Conservation (phyloP, 1,284 basidiomycete genomes). For the Tilletia caries region DNA sequence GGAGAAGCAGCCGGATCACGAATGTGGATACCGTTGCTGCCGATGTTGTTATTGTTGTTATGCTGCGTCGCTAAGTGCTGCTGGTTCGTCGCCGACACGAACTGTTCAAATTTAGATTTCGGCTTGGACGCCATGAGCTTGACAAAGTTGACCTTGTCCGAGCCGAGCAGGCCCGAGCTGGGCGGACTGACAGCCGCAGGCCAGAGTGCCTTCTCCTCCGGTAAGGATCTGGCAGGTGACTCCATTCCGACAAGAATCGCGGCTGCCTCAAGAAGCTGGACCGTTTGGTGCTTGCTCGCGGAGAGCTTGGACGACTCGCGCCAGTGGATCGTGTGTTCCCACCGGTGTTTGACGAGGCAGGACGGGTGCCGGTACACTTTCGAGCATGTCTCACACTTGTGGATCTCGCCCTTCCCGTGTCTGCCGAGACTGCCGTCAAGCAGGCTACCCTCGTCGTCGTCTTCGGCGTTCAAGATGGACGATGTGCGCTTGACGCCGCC, state of each 20-base stretch:
- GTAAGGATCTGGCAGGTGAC: conserved; percentile 68
- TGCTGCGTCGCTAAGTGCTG: conserved; percentile 29
- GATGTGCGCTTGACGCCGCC: conserved; percentile 11
- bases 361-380: conserved; percentile 90
- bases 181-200: conserved; percentile 60
- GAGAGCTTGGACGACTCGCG: conserved; percentile 89
- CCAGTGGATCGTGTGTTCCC: conserved; percentile 98
- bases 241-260: conserved; percentile 73
- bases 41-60: conserved; percentile 36
- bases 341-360: conserved; percentile 91
- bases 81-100: conserved; percentile 27
- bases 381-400: conserved; percentile 67
- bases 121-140: conserved; percentile 48
- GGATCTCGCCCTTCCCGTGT: conserved; percentile 11
- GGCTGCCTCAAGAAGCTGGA: conserved; percentile 93
- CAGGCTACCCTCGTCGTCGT: conserved; percentile 47
- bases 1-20: conserved; percentile 15
- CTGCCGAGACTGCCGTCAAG: conserved; percentile 33
- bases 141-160: conserved; percentile 54
- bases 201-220: conserved; percentile 80
- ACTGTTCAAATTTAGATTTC: conserved; percentile 21
- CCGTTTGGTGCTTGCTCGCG: conserved; percentile 94
- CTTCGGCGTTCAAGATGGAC: conserved; percentile 1
- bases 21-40: conserved; percentile 30
- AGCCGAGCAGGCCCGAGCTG: conserved; percentile 55